Conservation (phyloP, 495 filamentous ascomycete genomes). For the Penicillium longicatenatum region DNA sequence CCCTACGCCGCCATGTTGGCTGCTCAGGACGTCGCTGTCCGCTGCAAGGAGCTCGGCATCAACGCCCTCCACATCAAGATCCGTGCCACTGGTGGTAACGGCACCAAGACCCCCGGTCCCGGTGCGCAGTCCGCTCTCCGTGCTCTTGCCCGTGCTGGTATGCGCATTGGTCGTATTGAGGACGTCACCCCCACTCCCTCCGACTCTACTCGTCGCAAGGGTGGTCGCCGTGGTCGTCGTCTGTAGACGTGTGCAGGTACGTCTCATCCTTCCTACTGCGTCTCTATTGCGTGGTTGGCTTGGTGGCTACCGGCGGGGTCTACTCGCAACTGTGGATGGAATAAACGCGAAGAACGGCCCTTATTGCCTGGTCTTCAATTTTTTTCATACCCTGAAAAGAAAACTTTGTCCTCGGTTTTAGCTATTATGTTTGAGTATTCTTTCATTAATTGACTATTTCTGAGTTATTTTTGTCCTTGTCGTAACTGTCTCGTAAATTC, state of each 20-base stretch:
- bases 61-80: conserved; percentile 99
- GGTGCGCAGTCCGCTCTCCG: conserved; percentile 99
- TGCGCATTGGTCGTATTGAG: conserved; percentile 99
- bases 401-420: conserved; percentile 34
- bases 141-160: conserved; percentile 95
- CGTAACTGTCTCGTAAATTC: conserved; percentile 2
- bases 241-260: conserved; percentile 63
- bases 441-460: conserved; percentile 26
- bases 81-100: conserved; percentile 97
- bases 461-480: conserved; percentile 12
- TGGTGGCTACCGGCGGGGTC: conserved; percentile 38
- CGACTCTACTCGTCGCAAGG: conserved; percentile 98
- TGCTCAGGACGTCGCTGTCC: conserved; percentile 85
- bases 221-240: conserved; percentile 99
- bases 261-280: conserved; percentile 30
- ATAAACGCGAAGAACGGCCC: conserved; percentile 62
- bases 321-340: conserved; percentile 53
- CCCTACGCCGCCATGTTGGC: conserved; percentile 99
- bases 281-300: conserved; percentile 35
- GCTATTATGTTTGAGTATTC: conserved; percentile 26
- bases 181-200: conserved; percentile 98
- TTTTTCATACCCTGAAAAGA: conserved; percentile 47
- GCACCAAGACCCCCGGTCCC: conserved; percentile 98
- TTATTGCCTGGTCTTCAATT: conserved; percentile 58
- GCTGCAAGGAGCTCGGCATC: conserved; percentile 99